These are phyloP conservation scores for Coniochaeta hoffmannii DNA, from an alignment of 2,329 filamentous ascomycete species.

Conservation along the genomic window DNA sequence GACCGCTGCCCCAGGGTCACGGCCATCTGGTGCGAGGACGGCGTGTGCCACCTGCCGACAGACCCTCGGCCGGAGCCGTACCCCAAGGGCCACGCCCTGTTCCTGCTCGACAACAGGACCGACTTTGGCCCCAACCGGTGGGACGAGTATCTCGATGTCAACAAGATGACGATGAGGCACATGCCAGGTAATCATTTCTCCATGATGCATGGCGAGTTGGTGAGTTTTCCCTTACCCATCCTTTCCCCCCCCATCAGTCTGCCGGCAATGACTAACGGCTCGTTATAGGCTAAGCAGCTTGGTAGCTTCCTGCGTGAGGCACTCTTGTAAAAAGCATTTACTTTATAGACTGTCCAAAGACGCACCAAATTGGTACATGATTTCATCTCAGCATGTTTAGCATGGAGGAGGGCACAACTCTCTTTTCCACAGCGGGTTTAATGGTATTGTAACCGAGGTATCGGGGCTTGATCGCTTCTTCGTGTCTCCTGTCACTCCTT, in stretches of 20 bases:
- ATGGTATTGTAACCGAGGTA: not conserved
- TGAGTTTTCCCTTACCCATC: conserved; percentile 15
- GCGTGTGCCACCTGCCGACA: conserved; percentile 59
- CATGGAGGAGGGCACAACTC: not conserved
- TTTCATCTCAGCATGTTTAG: not conserved
- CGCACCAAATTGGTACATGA: not conserved
- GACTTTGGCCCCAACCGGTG: conserved; percentile 66
- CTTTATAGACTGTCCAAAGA: not conserved
- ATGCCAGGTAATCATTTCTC: conserved; percentile 70
- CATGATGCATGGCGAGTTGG: conserved; percentile 60
- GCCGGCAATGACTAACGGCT: conserved; percentile 11
- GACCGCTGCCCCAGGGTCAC: conserved; percentile 53
- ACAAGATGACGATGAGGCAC: conserved; percentile 56
- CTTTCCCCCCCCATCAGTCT: not conserved
- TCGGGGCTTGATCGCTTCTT: too few relatives aligned
- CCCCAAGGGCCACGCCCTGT: conserved; percentile 53
- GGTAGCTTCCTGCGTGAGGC: conserved; percentile 26
- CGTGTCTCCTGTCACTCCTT: not conserved
- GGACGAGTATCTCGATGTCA: conserved; percentile 55
- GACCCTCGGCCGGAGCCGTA: conserved; percentile 59
- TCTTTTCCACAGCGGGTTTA: not conserved
- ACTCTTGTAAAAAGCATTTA: conserved; percentile 12
- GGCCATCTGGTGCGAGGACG: conserved; percentile 66
- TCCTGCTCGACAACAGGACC: conserved; percentile 65
- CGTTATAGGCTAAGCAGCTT: conserved; percentile 26